phyloP scores from a whole-genome alignment of 2,329 filamentous ascomycete species.

The Monilinia polystroma region DNA sequence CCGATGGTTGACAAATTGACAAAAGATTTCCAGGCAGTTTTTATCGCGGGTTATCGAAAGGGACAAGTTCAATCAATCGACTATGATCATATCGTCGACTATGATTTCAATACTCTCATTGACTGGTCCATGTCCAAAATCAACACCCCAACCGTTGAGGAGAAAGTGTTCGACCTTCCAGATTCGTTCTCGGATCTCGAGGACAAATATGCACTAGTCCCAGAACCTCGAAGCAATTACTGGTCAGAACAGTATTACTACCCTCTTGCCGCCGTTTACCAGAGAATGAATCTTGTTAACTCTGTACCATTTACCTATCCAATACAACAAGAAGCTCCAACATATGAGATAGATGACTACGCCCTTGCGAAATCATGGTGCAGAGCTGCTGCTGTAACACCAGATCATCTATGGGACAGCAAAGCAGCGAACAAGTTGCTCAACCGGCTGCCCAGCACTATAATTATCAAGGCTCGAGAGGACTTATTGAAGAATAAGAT shows the following conservation, averaged over 20 bases:
- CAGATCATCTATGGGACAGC: slow-evolving; percentile 49
- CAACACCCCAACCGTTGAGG: slow-evolving; percentile 44
- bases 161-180: slow-evolving; percentile 50
- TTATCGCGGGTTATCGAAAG: slow-evolving; percentile 64
- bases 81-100: slow-evolving; percentile 60
- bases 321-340: slow-evolving; percentile 26
- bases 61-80: slow-evolving; percentile 61
- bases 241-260: slow-evolving; percentile 46
- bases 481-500: slow-evolving; percentile 34
- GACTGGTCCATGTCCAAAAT: slow-evolving; percentile 57
- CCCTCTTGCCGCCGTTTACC: slow-evolving; percentile 48
- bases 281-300: slow-evolving; percentile 40
- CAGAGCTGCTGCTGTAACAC: slow-evolving; percentile 57
- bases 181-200: slow-evolving; percentile 48
- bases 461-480: slow-evolving; percentile 31
- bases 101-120: slow-evolving; percentile 67
- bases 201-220: slow-evolving; percentile 40
- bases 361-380: slow-evolving; percentile 58
- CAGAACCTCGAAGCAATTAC: slow-evolving; percentile 27
- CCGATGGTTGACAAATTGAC: slow-evolving; percentile 57
- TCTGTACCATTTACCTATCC: slow-evolving; percentile 48
- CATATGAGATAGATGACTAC: slow-evolving; percentile 37
- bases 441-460: slow-evolving; percentile 21
- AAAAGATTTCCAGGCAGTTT: slow-evolving; percentile 62
- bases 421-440: slow-evolving; percentile 53